Conservation (phyloP, 768 basidiomycete genomes). For the Sarcodon aspratus region DNA sequence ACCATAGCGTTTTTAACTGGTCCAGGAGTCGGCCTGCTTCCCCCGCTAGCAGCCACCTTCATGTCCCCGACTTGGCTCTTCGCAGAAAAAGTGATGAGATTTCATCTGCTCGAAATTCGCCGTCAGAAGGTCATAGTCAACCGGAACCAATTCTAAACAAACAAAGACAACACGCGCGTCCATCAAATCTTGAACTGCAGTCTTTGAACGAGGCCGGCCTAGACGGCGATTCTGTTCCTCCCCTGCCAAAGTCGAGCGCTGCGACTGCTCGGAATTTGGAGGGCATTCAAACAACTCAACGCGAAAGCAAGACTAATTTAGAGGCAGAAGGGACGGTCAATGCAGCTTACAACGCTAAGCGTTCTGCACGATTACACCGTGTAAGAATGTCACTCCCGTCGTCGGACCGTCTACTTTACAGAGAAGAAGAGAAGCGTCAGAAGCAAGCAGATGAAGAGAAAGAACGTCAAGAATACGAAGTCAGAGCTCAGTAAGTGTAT, state of each 20-base stretch:
- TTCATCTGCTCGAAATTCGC: slow-evolving; percentile 32
- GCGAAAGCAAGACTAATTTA: too few species aligned
- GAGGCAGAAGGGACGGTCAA: too few species aligned
- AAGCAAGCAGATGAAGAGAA: slow-evolving; percentile 35
- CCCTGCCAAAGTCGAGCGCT: not conserved
- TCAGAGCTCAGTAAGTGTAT: slow-evolving; percentile 37
- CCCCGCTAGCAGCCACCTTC: slow-evolving; percentile 31
- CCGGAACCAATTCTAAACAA: not conserved
- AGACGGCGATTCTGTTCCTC: not conserved
- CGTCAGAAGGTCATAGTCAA: slow-evolving; percentile 25
- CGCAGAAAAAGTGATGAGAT: slow-evolving; percentile 35
- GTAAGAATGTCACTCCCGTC: slow-evolving; percentile 24
- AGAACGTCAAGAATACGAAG: slow-evolving; percentile 44
- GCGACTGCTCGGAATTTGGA: too few species aligned
- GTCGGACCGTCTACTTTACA: slow-evolving; percentile 8
- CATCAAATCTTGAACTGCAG: not conserved
- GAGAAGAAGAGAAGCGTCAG: slow-evolving; percentile 22
- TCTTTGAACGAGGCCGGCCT: not conserved
- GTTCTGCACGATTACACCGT: not conserved
- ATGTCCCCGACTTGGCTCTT: slow-evolving; percentile 25
- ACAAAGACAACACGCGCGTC: not conserved
- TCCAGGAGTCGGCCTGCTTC: slow-evolving; percentile 27
- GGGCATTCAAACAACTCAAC: too few species aligned
- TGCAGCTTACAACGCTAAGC: too few species aligned
- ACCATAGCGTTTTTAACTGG: slow-evolving; percentile 23